Evolutionary conservation across 2,329 filamentous ascomycete genomes (phyloP), one percentile per base, ranked within the genome.

Genomic region (Stylonectria norvegica): DNA sequence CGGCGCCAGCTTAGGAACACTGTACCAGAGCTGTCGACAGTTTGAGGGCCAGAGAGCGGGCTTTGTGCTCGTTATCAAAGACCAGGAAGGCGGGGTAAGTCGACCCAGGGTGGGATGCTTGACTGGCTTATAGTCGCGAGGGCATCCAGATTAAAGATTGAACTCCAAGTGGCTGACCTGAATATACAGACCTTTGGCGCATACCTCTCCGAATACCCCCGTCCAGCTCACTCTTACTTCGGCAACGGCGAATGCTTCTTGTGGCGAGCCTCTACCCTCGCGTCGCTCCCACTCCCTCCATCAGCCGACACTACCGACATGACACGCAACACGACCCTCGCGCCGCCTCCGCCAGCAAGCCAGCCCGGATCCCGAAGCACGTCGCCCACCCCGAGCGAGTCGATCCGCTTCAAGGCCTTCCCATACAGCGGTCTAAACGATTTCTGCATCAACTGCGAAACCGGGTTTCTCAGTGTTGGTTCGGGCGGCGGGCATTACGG

Each of bases 351-450:
- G 1, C 12, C 22, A 7, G 12, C 22, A 29, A 30, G n/a, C 46
- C 55, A 32, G 48, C 55, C 5, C 5, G 50, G 52, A 30, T 58
- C 57, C 10, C 47, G 50, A 34, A 33, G 42, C 25, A 36, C 50
- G 20, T 56, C 43, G 4, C 56, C 76, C 1, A 76, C 73, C 18
- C 80, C 81, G 4, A 78, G 81, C 4, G 86, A 91, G 47, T 76
- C 81, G 18, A 88, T 97, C 52, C 82, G 93, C 15, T 98, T 98
- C 76, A 96, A 95, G 67, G 91, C 91, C 0, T 98, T 97, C 57
- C 90, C 91, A 0, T 97, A 96, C 60, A 94, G 86, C 41, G 93
- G 93, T 5, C 79, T 95, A 28, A 97, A 98, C 63, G 93, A 97
- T 64, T 98, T 95, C 62, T 89, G 91, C 71, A 93, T 97, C 52